Evolutionary conservation across 306 rosid species (phyloP).

Genomic region (Inga oerstediana): DNA sequence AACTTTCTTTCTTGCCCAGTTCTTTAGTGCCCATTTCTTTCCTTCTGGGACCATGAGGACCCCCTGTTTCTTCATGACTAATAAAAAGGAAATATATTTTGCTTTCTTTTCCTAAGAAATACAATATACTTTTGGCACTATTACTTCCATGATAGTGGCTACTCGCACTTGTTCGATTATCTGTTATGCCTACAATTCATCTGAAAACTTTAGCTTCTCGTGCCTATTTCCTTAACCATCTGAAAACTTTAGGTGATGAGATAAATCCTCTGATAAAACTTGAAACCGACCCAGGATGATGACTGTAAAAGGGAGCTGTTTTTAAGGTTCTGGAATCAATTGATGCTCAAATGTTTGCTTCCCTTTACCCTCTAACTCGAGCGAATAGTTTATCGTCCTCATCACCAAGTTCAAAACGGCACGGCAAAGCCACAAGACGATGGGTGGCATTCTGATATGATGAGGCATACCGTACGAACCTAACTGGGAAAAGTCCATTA

Average conservation of each 20-base stretch:
- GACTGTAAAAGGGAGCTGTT: conserved; percentile 23
- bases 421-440: conserved; percentile 24
- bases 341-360: not conserved
- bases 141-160: conserved; percentile 38
- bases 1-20: conserved; percentile 26
- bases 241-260: conserved; percentile 38
- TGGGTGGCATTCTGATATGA: conserved; percentile 16
- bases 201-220: conserved; percentile 25
- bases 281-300: not conserved
- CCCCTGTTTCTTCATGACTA: conserved; percentile 1
- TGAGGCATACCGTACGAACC: not conserved
- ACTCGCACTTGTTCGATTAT: conserved; percentile 37
- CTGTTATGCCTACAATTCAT: conserved; percentile 24
- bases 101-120: not conserved
- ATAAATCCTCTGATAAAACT: conserved; percentile 11
- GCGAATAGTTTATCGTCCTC: not conserved
- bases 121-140: conserved; percentile 29
- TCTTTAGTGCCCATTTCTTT: conserved; percentile 23
- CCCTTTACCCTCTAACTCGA: not conserved
- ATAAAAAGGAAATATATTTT: not conserved
- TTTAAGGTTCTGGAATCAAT: conserved; percentile 29
- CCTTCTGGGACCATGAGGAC: conserved; percentile 31
- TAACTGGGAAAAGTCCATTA: conserved; percentile 23
- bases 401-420: conserved; percentile 21
- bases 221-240: not conserved